Conservation (phyloP, 2,329 filamentous ascomycete species). For the Penicillium rolfsii region DNA sequence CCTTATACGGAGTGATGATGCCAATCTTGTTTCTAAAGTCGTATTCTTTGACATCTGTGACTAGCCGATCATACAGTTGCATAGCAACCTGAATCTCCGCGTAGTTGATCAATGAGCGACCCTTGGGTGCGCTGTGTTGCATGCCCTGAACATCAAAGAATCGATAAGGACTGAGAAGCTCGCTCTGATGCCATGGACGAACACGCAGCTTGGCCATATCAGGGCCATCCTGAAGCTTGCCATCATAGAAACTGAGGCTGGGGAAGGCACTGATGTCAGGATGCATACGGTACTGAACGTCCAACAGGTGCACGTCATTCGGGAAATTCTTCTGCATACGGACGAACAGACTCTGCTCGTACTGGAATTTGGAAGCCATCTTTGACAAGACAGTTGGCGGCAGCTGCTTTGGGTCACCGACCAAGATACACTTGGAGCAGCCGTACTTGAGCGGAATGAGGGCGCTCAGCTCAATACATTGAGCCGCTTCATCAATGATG, state of each 20-base stretch:
- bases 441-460: conserved; percentile 97
- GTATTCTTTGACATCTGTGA: conserved; percentile 68
- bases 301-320: conserved; percentile 86
- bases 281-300: conserved; percentile 99
- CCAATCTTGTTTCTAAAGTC: conserved; percentile 84
- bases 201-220: conserved; percentile 77
- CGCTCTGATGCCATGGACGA: conserved; percentile 82
- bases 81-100: conserved; percentile 86
- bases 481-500: conserved; percentile 95
- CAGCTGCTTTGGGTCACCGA: conserved; percentile 96
- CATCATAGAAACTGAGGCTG: conserved; percentile 89
- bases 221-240: conserved; percentile 78
- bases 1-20: conserved; percentile 98
- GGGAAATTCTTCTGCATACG: conserved; percentile 95
- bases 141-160: conserved; percentile 96
- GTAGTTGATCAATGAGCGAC: conserved; percentile 87
- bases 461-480: conserved; percentile 96
- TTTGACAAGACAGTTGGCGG: conserved; percentile 95
- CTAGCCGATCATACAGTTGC: conserved; percentile 79
- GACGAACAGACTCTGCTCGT: conserved; percentile 97
- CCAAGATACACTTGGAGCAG: conserved; percentile 92
- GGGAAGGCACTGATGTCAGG: conserved; percentile 93
- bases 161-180: conserved; percentile 84
- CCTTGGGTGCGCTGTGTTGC: conserved; percentile 77
- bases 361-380: conserved; percentile 87